Evolutionary conservation across 2,329 filamentous ascomycete species (phyloP).

Genomic region (Pseudocercospora musae): DNA sequence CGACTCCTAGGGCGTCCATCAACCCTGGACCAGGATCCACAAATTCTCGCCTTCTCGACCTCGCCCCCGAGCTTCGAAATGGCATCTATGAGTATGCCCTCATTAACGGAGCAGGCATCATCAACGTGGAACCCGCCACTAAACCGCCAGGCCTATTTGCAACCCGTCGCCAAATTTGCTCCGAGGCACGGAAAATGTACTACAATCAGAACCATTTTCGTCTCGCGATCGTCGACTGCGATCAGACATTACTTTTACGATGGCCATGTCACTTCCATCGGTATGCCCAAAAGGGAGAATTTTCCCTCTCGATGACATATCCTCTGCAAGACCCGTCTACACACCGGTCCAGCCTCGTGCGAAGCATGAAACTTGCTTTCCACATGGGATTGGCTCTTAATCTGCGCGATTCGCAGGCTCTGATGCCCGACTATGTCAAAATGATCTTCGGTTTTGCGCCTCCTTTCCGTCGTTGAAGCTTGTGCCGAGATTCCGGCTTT

Average conservation of each 20-base stretch:
- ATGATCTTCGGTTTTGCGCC: too few species aligned
- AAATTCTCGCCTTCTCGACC: background rate
- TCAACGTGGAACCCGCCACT: background rate
- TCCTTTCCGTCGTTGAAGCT: too few species aligned
- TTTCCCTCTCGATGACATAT: background rate
- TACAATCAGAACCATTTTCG: background rate
- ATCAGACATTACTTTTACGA: background rate
- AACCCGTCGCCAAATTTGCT: background rate
- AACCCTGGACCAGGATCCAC: background rate
- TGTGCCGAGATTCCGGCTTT: slow-evolving; percentile 50
- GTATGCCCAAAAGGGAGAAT: background rate
- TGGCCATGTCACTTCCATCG: background rate
- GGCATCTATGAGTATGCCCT: background rate
- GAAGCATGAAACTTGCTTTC: background rate
- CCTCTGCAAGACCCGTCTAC: background rate
- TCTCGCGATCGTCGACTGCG: background rate
- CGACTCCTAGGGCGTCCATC: background rate
- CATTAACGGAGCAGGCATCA: background rate
- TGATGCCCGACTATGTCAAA: too few species aligned
- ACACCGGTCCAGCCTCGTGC: background rate
- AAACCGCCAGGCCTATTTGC: background rate
- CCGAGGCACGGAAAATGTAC: background rate
- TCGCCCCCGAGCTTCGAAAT: background rate
- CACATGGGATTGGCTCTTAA: background rate
- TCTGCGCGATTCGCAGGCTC: too few species aligned